These are phyloP conservation scores for Calamus simplicifolius DNA, from an alignment of 176 grass and related monocot species.

Conservation along the genomic window DNA sequence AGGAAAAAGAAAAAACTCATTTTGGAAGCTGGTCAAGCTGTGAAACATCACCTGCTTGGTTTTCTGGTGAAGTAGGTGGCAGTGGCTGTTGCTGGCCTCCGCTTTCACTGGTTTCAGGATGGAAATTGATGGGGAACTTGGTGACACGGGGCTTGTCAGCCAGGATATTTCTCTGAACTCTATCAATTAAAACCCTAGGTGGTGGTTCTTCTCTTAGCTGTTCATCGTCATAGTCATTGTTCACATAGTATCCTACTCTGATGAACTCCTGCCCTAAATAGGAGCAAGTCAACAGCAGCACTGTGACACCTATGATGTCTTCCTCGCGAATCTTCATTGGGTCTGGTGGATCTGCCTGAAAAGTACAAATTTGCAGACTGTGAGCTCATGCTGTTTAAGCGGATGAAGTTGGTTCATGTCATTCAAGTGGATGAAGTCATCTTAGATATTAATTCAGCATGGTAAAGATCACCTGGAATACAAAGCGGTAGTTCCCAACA, in stretches of 20 bases:
- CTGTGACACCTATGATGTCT: slow-evolving; percentile 95
- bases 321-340: slow-evolving; percentile 87
- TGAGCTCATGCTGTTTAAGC: background rate
- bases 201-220: slow-evolving; percentile 92
- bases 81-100: slow-evolving; percentile 39
- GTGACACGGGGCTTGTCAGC: slow-evolving; percentile 94
- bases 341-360: slow-evolving; percentile 90
- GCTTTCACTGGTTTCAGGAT: slow-evolving; percentile 65
- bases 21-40: slow-evolving; percentile 11
- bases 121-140: slow-evolving; percentile 98
- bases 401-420: background rate
- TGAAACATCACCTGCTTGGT: slow-evolving; percentile 17
- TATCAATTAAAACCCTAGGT: slow-evolving; percentile 53
- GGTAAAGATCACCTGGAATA: slow-evolving; percentile 57
- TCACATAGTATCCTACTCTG: slow-evolving; percentile 96
- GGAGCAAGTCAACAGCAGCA: slow-evolving; percentile 87
- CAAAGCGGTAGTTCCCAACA: slow-evolving; percentile 91
- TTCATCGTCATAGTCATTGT: slow-evolving; percentile 94
- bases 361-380: background rate
- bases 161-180: slow-evolving; percentile 93
- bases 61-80: slow-evolving; percentile 37
- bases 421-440: background rate
- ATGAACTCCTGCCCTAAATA: slow-evolving; percentile 98
- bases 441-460: background rate
- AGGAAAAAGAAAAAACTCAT: slow-evolving; percentile 14